Evolutionary conservation across 208 protist genomes (phyloP).

Genomic region (Leishmania arabica): DNA sequence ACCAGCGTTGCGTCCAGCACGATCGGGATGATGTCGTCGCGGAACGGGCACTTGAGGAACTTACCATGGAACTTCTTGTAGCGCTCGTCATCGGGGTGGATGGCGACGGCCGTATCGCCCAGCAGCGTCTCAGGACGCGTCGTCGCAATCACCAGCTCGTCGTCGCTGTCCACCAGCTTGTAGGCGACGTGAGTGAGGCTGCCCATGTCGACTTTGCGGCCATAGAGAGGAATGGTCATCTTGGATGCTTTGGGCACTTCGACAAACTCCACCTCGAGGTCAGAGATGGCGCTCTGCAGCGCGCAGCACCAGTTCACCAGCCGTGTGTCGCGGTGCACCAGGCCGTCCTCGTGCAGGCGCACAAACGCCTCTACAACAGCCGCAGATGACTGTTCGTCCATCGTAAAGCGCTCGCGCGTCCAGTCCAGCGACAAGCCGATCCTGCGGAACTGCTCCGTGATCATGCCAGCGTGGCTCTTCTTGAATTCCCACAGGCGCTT

Average conservation of each 20-base stretch:
- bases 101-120: conserved; percentile 97
- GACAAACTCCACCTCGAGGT: conserved; percentile 98
- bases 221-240: conserved; percentile 90
- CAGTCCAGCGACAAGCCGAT: conserved; percentile 99
- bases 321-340: conserved; percentile 97
- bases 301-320: conserved; percentile 99
- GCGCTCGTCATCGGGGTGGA: conserved; percentile 98
- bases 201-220: conserved; percentile 95
- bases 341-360: conserved; percentile 94
- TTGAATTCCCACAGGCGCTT: conserved; percentile 98
- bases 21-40: conserved; percentile 95
- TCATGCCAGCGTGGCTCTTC: conserved; percentile 94
- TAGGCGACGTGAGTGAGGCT: conserved; percentile 96
- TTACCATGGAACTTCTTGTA: conserved; percentile 98
- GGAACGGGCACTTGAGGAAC: conserved; percentile 96
- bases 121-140: conserved; percentile 99
- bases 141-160: conserved; percentile 96
- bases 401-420: conserved; percentile 98
- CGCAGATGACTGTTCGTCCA: conserved; percentile 94
- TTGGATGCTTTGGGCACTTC: conserved; percentile 85
- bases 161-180: conserved; percentile 85
- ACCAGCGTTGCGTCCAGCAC: conserved; percentile 97
- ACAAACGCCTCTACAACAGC: conserved; percentile 98
- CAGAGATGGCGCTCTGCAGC: conserved; percentile 99
- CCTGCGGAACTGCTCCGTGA: conserved; percentile 95